Conservation (phyloP, 345 rosid species). For the Heritiera littoralis region DNA sequence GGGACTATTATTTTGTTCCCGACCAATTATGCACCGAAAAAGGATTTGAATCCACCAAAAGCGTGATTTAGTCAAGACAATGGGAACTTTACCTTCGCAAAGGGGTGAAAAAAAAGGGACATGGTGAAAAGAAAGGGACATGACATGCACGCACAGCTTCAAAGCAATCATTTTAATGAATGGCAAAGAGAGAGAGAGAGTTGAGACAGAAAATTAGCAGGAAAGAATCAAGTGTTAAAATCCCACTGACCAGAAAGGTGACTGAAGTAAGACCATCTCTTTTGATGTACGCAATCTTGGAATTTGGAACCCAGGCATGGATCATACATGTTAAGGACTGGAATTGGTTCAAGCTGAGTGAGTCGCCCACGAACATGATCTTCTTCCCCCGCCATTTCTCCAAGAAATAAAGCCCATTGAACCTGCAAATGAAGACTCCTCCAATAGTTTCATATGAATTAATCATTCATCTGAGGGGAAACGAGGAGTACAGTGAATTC, state of each 20-base stretch:
- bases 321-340: conserved; percentile 74
- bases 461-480: not conserved
- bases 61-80: not conserved
- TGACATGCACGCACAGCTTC: not conserved
- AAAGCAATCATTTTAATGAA: not conserved
- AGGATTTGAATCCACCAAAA: not conserved
- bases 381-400: conserved; percentile 87
- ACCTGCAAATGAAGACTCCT: conserved; percentile 43
- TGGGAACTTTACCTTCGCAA: conserved; percentile 1
- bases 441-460: no score
- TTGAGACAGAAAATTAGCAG: not conserved
- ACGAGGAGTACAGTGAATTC: no score
- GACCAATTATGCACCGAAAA: not conserved
- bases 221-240: not conserved
- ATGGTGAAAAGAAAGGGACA: not conserved
- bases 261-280: conserved; percentile 57
- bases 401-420: conserved; percentile 72
- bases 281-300: conserved; percentile 45
- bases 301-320: conserved; percentile 67
- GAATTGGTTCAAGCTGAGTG: conserved; percentile 85
- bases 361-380: conserved; percentile 98
- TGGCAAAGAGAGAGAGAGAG: not conserved
- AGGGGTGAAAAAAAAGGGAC: not conserved
- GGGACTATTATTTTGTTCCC: not conserved
- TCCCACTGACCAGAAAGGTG: conserved; percentile 55